These are phyloP conservation scores for Lignosus rhinocerotis DNA, from an alignment of 1,284 basidiomycete genomes.

Conservation along the genomic window DNA sequence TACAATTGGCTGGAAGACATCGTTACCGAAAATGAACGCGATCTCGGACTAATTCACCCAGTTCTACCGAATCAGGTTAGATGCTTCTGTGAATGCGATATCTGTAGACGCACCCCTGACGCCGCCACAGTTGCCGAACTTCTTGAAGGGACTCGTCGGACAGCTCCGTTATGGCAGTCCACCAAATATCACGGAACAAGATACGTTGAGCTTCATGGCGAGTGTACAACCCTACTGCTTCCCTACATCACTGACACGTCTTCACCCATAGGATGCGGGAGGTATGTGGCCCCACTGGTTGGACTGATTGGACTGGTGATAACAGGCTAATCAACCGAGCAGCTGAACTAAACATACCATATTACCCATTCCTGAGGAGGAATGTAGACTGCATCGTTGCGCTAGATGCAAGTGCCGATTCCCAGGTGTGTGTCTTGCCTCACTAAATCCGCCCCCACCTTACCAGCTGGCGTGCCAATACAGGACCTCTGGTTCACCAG, in stretches of 20 bases:
- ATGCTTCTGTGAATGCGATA: not conserved
- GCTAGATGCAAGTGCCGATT: slow-evolving; percentile 43
- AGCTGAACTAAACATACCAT: slow-evolving; percentile 43
- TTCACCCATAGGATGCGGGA: slow-evolving; percentile 36
- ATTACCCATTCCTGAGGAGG: slow-evolving; percentile 39
- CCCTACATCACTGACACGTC: not conserved
- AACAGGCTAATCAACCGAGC: not conserved
- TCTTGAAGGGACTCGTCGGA: slow-evolving; percentile 39
- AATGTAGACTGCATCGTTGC: slow-evolving; percentile 44
- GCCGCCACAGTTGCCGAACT: slow-evolving; percentile 37
- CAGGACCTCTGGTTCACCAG: slow-evolving; percentile 43
- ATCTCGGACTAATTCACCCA: slow-evolving; percentile 41
- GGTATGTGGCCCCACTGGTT: slow-evolving; percentile 16
- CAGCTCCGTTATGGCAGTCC: slow-evolving; percentile 37
- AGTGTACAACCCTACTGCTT: slow-evolving; percentile 1
- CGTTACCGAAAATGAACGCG: slow-evolving; percentile 35
- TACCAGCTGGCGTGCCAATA: not conserved
- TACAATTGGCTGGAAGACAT: slow-evolving; percentile 38
- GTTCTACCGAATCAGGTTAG: slow-evolving; percentile 39
- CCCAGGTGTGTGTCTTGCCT: slow-evolving; percentile 29
- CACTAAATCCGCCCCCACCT: not conserved
- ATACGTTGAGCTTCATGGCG: slow-evolving; percentile 42
- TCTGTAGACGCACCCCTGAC: no score
- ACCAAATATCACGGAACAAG: slow-evolving; percentile 34
- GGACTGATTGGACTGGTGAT: no score